These are phyloP conservation scores for Teratosphaeria nubilosa DNA, from an alignment of 2,329 filamentous ascomycete species.

Conservation along the genomic window DNA sequence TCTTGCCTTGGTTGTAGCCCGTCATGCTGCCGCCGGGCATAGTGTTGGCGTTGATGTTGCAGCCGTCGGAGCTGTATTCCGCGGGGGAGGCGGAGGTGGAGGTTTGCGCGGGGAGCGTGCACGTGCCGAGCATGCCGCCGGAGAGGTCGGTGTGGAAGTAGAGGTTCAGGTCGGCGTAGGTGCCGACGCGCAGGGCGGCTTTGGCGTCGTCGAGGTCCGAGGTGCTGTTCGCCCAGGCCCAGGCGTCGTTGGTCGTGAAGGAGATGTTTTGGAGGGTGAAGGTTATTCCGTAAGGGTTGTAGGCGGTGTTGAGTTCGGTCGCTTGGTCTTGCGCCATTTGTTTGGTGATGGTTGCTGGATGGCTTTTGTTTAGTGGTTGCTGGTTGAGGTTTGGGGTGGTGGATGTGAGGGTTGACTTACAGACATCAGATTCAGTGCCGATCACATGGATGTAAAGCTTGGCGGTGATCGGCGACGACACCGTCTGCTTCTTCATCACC, in stretches of 20 bases:
- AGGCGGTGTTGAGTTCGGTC: conserved; percentile 32
- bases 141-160: conserved; percentile 49
- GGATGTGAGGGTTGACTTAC: neutral
- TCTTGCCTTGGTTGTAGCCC: conserved; percentile 41
- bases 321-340: conserved; percentile 31
- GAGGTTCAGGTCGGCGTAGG: conserved; percentile 46
- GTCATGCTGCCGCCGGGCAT: conserved; percentile 43
- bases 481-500: conserved; percentile 1
- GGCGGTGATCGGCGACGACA: conserved; percentile 25
- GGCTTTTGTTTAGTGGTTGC: neutral
- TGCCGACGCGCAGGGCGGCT: conserved; percentile 41
- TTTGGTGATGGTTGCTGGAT: conserved; percentile 28
- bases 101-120: conserved; percentile 38
- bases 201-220: conserved; percentile 43
- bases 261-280: conserved; percentile 42
- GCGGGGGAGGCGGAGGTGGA: conserved; percentile 20
- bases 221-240: conserved; percentile 39
- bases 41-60: conserved; percentile 46
- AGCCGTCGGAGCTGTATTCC: conserved; percentile 44
- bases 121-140: conserved; percentile 42
- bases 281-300: conserved; percentile 41
- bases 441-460: conserved; percentile 37
- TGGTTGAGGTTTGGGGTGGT: neutral
- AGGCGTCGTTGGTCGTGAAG: conserved; percentile 44
- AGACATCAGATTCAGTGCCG: conserved; percentile 24